Conservation (phyloP, 2,329 filamentous ascomycete genomes). For the Ceratocystis colombiana region DNA sequence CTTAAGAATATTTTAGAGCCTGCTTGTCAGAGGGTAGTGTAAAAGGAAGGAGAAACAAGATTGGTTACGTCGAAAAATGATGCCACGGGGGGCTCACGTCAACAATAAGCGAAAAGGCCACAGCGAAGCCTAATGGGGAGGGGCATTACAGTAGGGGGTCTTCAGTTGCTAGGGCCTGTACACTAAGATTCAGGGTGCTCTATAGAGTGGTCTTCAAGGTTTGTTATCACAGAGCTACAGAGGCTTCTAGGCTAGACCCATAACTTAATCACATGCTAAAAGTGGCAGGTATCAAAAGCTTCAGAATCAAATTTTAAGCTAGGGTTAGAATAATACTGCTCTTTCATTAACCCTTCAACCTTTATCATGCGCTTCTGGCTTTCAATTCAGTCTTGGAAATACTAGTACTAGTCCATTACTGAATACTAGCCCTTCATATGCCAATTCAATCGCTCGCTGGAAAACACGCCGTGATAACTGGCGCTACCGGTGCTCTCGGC, state of each 20-base stretch:
- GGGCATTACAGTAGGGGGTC: no score
- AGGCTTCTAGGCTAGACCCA: no score
- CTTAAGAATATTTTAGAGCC: conserved; percentile 12
- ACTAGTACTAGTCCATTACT: no score
- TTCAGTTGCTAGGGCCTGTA: no score
- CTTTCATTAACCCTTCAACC: background rate
- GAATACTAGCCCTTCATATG: background rate
- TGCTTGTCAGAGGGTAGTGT: background rate
- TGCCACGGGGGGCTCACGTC: background rate
- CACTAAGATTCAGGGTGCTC: no score
- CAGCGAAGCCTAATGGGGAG: background rate
- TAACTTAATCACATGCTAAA: no score
- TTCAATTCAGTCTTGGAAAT: no score
- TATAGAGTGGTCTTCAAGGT: no score
- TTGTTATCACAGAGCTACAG: no score
- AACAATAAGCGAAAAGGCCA: background rate
- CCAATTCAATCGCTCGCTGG: conserved; percentile 33
- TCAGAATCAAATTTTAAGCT: no score
- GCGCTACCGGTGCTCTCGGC: conserved; percentile 62
- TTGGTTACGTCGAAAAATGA: background rate
- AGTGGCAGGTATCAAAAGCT: no score
- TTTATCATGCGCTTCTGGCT: background rate
- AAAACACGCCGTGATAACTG: conserved; percentile 53
- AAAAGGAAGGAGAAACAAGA: background rate
- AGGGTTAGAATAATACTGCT: no score